These are phyloP conservation scores for Maudiozyma pseudohumilis DNA, from an alignment of 805 yeast species.

Conservation along the genomic window DNA sequence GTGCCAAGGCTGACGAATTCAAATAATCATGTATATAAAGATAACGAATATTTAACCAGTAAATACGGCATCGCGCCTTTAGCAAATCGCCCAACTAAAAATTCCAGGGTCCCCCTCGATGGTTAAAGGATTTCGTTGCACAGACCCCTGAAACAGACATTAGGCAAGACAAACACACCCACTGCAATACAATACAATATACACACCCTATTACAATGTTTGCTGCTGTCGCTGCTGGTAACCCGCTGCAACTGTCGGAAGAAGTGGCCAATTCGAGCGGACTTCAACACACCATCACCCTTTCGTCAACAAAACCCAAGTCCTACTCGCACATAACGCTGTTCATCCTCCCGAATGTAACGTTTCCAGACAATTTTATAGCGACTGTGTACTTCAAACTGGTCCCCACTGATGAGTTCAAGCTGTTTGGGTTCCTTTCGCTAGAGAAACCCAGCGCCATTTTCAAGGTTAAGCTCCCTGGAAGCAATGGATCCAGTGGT, in stretches of 20 bases:
- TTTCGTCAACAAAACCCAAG: slow-evolving; percentile 29
- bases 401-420: slow-evolving; percentile 48
- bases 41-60: no score
- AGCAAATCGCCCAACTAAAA: no score
- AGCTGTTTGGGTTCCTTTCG: slow-evolving; percentile 54
- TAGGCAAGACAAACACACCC: no score
- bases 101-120: no score
- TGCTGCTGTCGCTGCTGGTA: slow-evolving; percentile 33
- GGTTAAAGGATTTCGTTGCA: no score
- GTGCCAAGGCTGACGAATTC: no score
- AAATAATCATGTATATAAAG: no score
- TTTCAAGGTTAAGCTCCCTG: slow-evolving; percentile 53
- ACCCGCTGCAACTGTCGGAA: slow-evolving; percentile 29
- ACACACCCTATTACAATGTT: no score
- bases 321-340: slow-evolving; percentile 63
- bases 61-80: no score
- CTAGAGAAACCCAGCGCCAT: slow-evolving; percentile 81
- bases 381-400: slow-evolving; percentile 87
- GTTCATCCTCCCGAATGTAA: slow-evolving; percentile 75
- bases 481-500: neutral
- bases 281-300: slow-evolving; percentile 28
- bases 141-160: no score
- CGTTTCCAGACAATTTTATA: slow-evolving; percentile 56
- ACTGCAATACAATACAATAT: no score
- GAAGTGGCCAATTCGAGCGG: slow-evolving; percentile 32